Conservation (phyloP, 768 basidiomycete genomes). For the Cystoderma amianthinum region DNA sequence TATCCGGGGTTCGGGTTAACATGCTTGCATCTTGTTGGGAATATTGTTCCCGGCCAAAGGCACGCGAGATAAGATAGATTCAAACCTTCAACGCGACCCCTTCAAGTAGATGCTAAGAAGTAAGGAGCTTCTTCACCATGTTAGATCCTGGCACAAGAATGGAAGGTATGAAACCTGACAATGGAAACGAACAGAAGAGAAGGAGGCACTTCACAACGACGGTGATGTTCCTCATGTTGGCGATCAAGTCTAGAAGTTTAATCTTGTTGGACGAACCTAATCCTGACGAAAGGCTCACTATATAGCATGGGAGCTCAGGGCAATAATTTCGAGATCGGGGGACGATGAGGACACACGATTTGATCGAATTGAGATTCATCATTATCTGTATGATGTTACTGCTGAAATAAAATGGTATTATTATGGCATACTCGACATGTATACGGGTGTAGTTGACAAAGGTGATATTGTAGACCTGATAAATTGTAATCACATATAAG, state of each 20-base stretch:
- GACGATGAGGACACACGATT: not conserved
- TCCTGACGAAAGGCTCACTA: slow-evolving; percentile 4
- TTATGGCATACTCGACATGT: slow-evolving; percentile 4
- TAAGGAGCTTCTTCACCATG: not conserved
- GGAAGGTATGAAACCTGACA: not conserved
- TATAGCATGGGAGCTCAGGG: slow-evolving; percentile 3
- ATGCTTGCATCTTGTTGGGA: slow-evolving; percentile 59
- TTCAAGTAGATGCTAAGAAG: slow-evolving; percentile 1
- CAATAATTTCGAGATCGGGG: not conserved
- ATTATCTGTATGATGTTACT: not conserved
- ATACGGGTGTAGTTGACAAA: not conserved
- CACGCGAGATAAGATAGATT: slow-evolving; percentile 44
- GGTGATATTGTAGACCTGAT: not conserved
- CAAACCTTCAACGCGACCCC: slow-evolving; percentile 4
- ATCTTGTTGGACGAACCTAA: slow-evolving; percentile 31
- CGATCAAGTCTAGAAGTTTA: slow-evolving; percentile 31
- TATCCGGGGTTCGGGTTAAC: slow-evolving; percentile 63
- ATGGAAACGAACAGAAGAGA: slow-evolving; percentile 14
- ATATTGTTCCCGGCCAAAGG: slow-evolving; percentile 52
- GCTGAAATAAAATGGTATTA: slow-evolving; percentile 1
- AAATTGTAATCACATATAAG: not conserved
- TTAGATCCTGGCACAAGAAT: not conserved
- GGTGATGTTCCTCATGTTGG: slow-evolving; percentile 10
- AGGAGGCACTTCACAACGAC: not conserved
- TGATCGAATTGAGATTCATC: not conserved